A percentile compares a stretch with the other conserved stretches of the same genome.
phyloP scores from a whole-genome alignment of 805 yeast species.

The Ogataea sp. region DNA sequence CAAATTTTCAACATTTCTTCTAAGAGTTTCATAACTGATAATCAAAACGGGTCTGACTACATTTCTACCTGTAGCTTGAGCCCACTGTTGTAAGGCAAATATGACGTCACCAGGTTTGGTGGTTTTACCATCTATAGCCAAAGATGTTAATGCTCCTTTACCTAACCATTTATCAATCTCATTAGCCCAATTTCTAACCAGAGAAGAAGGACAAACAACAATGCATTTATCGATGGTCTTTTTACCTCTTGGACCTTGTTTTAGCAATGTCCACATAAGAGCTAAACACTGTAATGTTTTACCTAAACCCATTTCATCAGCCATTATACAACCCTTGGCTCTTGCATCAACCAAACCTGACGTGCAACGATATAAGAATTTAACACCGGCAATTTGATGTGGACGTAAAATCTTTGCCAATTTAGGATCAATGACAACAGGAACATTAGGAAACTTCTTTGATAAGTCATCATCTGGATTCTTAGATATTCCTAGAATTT shows the following conservation, averaged over 20 bases:
- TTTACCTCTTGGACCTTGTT: constrained; percentile 80
- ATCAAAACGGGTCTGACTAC: constrained; percentile 90
- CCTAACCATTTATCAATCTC: constrained; percentile 95
- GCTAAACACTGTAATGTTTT: constrained; percentile 86
- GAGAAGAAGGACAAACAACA: constrained; percentile 90
- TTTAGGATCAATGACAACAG: constrained; percentile 91
- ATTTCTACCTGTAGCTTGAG: constrained; percentile 76
- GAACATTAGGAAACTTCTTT: constrained; percentile 70
- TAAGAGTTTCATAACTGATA: constrained; percentile 86
- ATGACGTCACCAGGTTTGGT: constrained; percentile 65
- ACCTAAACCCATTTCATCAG: constrained; percentile 96
- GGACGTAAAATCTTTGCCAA: constrained; percentile 82
- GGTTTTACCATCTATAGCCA: constrained; percentile 88
- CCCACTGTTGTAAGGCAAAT: constrained; percentile 71
- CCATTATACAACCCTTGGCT: constrained; percentile 96
- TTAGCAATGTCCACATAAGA: constrained; percentile 83
- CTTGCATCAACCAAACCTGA: constrained; percentile 76
- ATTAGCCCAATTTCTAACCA: constrained; percentile 96
- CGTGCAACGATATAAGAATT: constrained; percentile 83
- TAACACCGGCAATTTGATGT: constrained; percentile 94
- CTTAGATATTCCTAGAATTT: constrained; percentile 64
- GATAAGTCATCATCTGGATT: constrained; percentile 37
- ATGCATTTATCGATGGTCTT: constrained; percentile 83
- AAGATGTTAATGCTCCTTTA: constrained; percentile 76
- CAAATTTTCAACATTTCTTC: constrained; percentile 74